phyloP scores from a whole-genome alignment of 441 rosid species.

The Arabidopsis hybrid region DNA sequence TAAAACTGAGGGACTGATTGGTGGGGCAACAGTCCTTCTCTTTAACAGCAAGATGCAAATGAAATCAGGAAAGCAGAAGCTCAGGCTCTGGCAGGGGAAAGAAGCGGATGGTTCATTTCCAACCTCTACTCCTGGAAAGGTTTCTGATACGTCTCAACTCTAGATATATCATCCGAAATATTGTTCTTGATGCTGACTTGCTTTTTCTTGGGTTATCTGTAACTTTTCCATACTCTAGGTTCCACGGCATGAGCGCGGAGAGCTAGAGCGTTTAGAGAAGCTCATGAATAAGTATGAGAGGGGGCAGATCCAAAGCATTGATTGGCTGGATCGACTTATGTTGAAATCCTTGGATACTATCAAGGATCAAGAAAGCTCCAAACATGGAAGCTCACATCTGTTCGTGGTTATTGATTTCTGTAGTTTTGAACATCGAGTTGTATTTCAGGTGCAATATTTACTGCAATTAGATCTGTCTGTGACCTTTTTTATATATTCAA shows the following conservation, averaged over 20 bases:
- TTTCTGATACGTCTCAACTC: constrained; percentile 44
- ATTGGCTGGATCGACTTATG: constrained; percentile 93
- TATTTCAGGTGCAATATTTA: constrained; percentile 80
- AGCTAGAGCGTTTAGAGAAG: constrained; percentile 94
- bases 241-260: constrained; percentile 91
- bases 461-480: constrained; percentile 16
- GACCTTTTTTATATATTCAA: constrained; percentile 5
- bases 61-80: constrained; percentile 96
- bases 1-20: constrained; percentile 85
- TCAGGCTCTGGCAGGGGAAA: constrained; percentile 91
- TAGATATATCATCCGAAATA: background rate
- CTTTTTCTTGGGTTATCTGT: constrained; percentile 14
- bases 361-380: constrained; percentile 79
- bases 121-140: constrained; percentile 97
- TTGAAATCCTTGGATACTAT: constrained; percentile 83
- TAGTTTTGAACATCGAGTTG: constrained; percentile 95
- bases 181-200: constrained; percentile 3
- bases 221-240: constrained; percentile 56
- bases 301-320: constrained; percentile 87
- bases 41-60: constrained; percentile 91
- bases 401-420: constrained; percentile 92
- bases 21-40: constrained; percentile 90
- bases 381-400: constrained; percentile 74
- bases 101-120: constrained; percentile 96
- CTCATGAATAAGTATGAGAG: constrained; percentile 90